phyloP scores from a whole-genome alignment of 805 yeast genomes.

The Candida stauntonica region DNA sequence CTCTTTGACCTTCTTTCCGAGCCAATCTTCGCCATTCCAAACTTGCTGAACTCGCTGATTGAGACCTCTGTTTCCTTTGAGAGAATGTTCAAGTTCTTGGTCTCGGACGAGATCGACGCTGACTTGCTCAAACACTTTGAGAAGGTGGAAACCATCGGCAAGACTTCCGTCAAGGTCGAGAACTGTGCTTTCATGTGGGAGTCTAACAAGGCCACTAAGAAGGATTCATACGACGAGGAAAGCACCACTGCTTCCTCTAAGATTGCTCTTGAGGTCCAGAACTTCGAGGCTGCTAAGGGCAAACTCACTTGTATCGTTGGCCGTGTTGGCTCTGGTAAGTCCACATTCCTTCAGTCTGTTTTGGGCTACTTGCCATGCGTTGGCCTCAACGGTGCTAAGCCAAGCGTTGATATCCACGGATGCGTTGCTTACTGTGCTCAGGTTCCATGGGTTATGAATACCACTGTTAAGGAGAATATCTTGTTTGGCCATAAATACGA shows the following conservation, averaged over 20 bases:
- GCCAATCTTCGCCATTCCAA: constrained; percentile 58
- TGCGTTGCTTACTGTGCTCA: constrained; percentile 87
- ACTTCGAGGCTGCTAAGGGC: constrained; percentile 49
- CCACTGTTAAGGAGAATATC: constrained; percentile 84
- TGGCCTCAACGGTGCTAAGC: constrained; percentile 25
- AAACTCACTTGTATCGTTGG: constrained; percentile 59
- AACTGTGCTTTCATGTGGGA: constrained; percentile 57
- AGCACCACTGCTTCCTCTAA: constrained; percentile 38
- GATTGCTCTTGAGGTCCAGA: constrained; percentile 42
- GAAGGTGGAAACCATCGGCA: constrained; percentile 16
- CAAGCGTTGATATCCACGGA: constrained; percentile 50
- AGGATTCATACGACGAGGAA: constrained; percentile 38
- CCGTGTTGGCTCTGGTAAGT: constrained; percentile 64
- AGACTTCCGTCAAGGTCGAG: constrained; percentile 36
- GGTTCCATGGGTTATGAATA: constrained; percentile 96
- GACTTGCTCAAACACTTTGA: constrained; percentile 29
- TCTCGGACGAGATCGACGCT: constrained; percentile 42
- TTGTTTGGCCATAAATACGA: constrained; percentile 85
- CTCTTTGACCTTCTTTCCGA: constrained; percentile 53
- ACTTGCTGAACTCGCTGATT: constrained; percentile 48
- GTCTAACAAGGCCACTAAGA: constrained; percentile 20
- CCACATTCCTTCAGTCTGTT: constrained; percentile 36
- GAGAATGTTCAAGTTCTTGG: constrained; percentile 48
- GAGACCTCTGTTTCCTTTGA: constrained; percentile 57
- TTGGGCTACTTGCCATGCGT: constrained; percentile 47